Evolutionary conservation across 805 yeast species (phyloP).

Genomic region (Zygoascus tannicola): DNA sequence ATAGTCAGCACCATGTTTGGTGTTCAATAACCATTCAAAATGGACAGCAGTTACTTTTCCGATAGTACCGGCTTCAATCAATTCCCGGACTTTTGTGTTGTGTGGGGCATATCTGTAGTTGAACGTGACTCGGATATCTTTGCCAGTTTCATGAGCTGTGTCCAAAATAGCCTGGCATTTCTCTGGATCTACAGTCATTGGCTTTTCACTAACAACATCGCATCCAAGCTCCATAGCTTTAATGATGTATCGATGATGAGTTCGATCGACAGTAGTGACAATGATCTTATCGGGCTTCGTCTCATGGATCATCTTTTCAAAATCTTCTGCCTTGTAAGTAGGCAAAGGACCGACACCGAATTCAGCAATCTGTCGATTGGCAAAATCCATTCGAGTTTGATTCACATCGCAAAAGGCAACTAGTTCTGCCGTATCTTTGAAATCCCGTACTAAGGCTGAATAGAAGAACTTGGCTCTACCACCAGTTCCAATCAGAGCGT

Average conservation of each 20-base stretch:
- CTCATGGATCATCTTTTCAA: conserved; percentile 10
- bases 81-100: conserved; percentile 11
- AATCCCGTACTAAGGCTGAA: conserved; percentile 8
- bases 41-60: conserved; percentile 13
- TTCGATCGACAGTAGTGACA: conserved; percentile 13
- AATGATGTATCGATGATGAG: conserved; percentile 12
- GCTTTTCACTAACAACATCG: conserved; percentile 12
- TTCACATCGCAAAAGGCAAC: conserved; percentile 12
- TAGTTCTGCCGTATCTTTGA: conserved; percentile 6
- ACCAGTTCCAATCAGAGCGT: conserved; percentile 13
- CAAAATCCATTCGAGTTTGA: conserved; percentile 12
- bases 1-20: conserved; percentile 12
- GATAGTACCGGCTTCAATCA: conserved; percentile 9
- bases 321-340: conserved; percentile 11
- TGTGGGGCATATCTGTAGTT: conserved; percentile 14
- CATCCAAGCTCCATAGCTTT: conserved; percentile 12
- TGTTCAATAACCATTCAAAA: conserved; percentile 12
- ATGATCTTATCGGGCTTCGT: conserved; percentile 10
- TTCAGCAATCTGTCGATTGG: conserved; percentile 6
- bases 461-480: conserved; percentile 13
- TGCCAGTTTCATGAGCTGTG: conserved; percentile 10
- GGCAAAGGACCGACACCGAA: conserved; percentile 9
- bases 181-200: conserved; percentile 11
- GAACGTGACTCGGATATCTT: conserved; percentile 10
- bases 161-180: conserved; percentile 13